phyloP scores from a whole-genome alignment of 306 rosid species.

The Rosa lucieae region DNA sequence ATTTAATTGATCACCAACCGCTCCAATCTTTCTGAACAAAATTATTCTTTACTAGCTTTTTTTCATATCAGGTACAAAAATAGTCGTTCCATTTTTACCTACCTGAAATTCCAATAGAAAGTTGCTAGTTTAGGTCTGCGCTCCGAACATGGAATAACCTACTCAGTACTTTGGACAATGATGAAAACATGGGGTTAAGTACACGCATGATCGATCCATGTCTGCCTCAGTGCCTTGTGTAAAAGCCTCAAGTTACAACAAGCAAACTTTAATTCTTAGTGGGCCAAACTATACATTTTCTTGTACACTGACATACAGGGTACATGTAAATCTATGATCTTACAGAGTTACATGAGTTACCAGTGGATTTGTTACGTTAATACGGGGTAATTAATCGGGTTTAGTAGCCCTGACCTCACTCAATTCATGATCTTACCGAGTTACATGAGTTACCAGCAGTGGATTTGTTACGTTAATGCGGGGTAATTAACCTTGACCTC shows the following conservation, averaged over 20 bases:
- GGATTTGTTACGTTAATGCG: not conserved
- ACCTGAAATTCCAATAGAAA: not conserved
- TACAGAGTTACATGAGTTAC: not conserved
- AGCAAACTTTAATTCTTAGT: constrained; percentile 9
- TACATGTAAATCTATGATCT: not conserved
- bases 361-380: no score
- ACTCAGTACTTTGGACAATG: constrained; percentile 12
- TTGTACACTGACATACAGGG: not conserved
- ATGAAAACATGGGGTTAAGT: constrained; percentile 12
- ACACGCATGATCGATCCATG: constrained; percentile 22
- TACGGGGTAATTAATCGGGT: no score
- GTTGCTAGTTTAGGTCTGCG: not conserved
- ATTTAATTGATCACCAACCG: not conserved
- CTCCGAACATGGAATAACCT: constrained; percentile 2
- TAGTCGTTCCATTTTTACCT: not conserved
- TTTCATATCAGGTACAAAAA: not conserved
- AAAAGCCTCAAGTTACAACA: constrained; percentile 13
- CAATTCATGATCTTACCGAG: not conserved
- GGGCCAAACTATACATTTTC: constrained; percentile 1
- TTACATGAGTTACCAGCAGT: not conserved
- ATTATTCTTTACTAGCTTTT: not conserved
- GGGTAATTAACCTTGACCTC: not conserved
- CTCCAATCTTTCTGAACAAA: not conserved
- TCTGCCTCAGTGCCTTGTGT: not conserved
- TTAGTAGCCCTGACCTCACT: not conserved